Evolutionary conservation across 768 basidiomycete species (phyloP).

Genomic region (Boletus huronensis): DNA sequence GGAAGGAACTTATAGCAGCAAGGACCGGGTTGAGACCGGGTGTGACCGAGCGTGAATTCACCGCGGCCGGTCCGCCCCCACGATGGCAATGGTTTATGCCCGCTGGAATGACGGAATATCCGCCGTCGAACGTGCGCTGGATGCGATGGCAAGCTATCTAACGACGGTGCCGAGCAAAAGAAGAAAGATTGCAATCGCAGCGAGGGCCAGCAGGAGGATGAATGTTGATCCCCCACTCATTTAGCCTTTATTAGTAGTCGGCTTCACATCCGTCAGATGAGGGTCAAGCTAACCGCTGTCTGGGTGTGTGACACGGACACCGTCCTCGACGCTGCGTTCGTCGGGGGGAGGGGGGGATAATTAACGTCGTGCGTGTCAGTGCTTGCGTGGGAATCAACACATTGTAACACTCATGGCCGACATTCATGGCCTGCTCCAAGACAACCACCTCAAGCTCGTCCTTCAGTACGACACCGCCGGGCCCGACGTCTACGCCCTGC

Average conservation of each 20-base stretch:
- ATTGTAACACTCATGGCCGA: background rate
- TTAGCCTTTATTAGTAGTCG: background rate
- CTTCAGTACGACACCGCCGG: constrained; percentile 50
- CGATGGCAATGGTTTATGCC: background rate
- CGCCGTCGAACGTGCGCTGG: background rate
- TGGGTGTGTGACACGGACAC: too few species aligned
- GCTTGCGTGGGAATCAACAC: background rate
- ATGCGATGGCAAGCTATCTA: too few species aligned
- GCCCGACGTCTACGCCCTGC: constrained; percentile 44
- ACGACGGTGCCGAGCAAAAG: too few species aligned
- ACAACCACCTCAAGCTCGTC: constrained; percentile 46
- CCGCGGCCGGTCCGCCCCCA: too few species aligned
- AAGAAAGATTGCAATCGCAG: too few species aligned
- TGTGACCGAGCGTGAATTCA: constrained; percentile 2
- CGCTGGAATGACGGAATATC: background rate
- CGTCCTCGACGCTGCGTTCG: too few species aligned
- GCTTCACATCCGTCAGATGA: too few species aligned
- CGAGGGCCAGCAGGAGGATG: background rate
- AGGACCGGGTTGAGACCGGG: too few species aligned
- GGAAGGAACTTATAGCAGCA: constrained; percentile 5
- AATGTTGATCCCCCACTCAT: background rate
- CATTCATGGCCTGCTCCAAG: constrained; percentile 30
- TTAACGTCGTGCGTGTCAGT: too few species aligned
- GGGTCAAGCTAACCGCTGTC: too few species aligned
- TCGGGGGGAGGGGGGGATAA: too few species aligned